Evolutionary conservation across 2,329 filamentous ascomycete genomes (phyloP).

Genomic region (Cladorrhinum sp.): DNA sequence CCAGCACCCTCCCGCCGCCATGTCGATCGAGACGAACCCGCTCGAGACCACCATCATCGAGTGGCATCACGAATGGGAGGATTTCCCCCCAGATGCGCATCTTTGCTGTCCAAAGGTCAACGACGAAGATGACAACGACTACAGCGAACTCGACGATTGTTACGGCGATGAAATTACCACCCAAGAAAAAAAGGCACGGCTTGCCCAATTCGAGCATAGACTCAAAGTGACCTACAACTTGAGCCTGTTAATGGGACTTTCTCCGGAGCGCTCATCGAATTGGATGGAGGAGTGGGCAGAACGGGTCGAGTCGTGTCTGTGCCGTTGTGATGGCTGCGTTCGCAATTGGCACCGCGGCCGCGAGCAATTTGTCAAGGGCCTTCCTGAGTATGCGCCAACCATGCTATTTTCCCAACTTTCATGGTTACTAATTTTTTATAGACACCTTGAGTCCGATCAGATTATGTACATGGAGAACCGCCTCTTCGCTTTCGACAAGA

Average conservation of each 20-base stretch:
- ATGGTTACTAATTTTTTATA: conserved; percentile 12
- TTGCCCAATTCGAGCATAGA: conserved; percentile 54
- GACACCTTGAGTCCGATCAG: conserved; percentile 41
- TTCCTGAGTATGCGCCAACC: conserved; percentile 45
- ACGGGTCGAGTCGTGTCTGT: conserved; percentile 57
- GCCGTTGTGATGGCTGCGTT: conserved; percentile 66
- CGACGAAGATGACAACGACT: conserved; percentile 62
- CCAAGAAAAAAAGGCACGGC: conserved; percentile 50
- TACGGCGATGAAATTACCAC: conserved; percentile 45
- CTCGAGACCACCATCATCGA: conserved; percentile 22
- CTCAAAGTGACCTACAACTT: conserved; percentile 64
- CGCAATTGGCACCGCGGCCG: conserved; percentile 71
- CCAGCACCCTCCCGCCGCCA: background rate
- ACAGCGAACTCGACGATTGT: conserved; percentile 51
- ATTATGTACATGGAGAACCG: conserved; percentile 39
- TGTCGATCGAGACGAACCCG: conserved; percentile 19
- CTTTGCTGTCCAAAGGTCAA: conserved; percentile 65
- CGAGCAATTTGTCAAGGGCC: conserved; percentile 57
- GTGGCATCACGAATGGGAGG: conserved; percentile 25
- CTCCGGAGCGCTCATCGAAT: conserved; percentile 52
- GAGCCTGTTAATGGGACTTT: conserved; percentile 66
- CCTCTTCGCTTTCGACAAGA: conserved; percentile 38
- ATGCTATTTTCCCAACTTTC: conserved; percentile 36
- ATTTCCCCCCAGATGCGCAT: conserved; percentile 48
- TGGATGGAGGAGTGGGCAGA: conserved; percentile 58